Conservation (phyloP, 352 stramenopile genomes). For the Globisporangium alternatum region DNA sequence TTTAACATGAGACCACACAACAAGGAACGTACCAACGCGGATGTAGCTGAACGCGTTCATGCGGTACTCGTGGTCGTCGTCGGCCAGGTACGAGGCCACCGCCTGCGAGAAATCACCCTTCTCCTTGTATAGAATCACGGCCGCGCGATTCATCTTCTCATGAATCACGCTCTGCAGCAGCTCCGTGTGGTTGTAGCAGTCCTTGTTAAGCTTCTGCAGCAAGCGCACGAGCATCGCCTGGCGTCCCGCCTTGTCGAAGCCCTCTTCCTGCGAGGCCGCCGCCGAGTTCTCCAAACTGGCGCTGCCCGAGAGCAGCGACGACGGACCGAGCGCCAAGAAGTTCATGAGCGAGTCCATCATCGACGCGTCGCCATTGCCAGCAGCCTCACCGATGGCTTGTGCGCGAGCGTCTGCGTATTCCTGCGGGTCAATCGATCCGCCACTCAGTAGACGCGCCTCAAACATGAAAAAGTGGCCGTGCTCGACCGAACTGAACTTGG, state of each 20-base stretch:
- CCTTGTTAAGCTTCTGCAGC: conserved; percentile 80
- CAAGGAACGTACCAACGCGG: conserved; percentile 27
- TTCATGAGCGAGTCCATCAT: conserved; percentile 91
- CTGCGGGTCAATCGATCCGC: conserved; percentile 76
- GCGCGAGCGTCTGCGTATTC: conserved; percentile 76
- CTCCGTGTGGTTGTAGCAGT: conserved; percentile 74
- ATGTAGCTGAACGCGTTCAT: conserved; percentile 88
- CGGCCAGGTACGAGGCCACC: conserved; percentile 78
- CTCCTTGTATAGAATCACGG: conserved; percentile 81
- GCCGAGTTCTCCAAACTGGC: conserved; percentile 18
- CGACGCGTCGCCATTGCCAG: conserved; percentile 32
- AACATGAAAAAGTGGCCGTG: conserved; percentile 91
- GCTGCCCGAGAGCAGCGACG: conserved; percentile 50
- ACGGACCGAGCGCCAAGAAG: conserved; percentile 76
- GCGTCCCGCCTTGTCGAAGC: conserved; percentile 78
- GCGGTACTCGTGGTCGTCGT: conserved; percentile 78
- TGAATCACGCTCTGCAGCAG: conserved; percentile 67
- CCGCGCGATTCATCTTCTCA: conserved; percentile 82
- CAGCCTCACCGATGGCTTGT: conserved; percentile 45
- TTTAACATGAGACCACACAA: neutral
- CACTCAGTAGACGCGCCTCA: conserved; percentile 81
- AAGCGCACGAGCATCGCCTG: conserved; percentile 84
- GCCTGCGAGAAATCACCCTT: conserved; percentile 66
- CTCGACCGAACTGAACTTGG: conserved; percentile 74
- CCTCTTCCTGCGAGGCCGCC: conserved; percentile 73